These are phyloP conservation scores for Cenchrus purpureus DNA, from an alignment of 176 grass and related monocot species.

Conservation along the genomic window DNA sequence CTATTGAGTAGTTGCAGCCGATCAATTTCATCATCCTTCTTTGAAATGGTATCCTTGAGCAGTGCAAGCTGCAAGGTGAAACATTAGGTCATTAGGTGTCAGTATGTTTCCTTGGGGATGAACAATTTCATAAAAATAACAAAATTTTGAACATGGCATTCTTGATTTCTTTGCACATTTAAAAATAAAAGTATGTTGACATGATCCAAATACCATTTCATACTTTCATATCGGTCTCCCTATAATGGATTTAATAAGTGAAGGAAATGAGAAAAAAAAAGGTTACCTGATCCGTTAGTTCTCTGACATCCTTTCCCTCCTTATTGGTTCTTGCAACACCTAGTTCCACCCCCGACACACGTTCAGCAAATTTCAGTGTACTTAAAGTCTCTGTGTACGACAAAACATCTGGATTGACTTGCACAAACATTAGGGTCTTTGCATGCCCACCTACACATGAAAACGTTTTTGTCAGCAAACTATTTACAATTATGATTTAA, in stretches of 20 bases:
- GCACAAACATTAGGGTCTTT: constrained; percentile 93
- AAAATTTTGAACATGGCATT: constrained; percentile 13
- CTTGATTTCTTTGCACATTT: constrained; percentile 22
- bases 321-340: constrained; percentile 73
- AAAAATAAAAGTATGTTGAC: background rate
- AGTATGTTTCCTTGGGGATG: constrained; percentile 6
- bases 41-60: constrained; percentile 83
- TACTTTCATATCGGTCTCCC: background rate
- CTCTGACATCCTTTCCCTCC: constrained; percentile 80
- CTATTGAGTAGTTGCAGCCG: constrained; percentile 55
- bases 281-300: constrained; percentile 78
- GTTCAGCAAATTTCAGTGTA: constrained; percentile 89
- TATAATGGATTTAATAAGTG: constrained; percentile 11
- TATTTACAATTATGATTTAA: constrained; percentile 26
- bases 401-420: constrained; percentile 76
- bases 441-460: constrained; percentile 76
- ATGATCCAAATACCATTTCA: background rate
- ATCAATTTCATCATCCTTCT: constrained; percentile 84
- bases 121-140: constrained; percentile 10
- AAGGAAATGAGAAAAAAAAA: background rate
- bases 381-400: constrained; percentile 81
- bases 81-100: background rate
- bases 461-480: constrained; percentile 30
- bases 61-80: constrained; percentile 55
- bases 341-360: constrained; percentile 82